Evolutionary conservation across 164 flowering plant species (phyloP).

Genomic region (Stephania yunnanensis): DNA sequence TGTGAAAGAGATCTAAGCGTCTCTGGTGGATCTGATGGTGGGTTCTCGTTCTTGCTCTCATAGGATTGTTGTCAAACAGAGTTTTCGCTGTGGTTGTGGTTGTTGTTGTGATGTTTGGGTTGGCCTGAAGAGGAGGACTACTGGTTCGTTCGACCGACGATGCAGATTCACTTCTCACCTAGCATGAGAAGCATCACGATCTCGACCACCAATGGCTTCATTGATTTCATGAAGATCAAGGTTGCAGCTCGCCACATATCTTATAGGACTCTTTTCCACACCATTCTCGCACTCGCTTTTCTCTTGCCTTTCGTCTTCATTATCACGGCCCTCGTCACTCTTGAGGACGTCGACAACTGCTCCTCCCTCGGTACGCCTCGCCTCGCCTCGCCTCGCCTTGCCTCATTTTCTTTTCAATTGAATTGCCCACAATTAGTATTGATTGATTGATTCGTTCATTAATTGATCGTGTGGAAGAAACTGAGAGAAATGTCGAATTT

Average conservation of each 20-base stretch:
- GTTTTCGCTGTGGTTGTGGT: slow-evolving; percentile 17
- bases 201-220: slow-evolving; percentile 64
- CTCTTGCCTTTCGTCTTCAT: slow-evolving; percentile 94
- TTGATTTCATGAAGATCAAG: slow-evolving; percentile 99
- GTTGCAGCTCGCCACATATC: slow-evolving; percentile 94
- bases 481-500: neutral
- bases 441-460: too few species aligned
- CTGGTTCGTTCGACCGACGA: slow-evolving; percentile 29
- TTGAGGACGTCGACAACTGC: slow-evolving; percentile 99
- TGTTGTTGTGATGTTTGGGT: neutral
- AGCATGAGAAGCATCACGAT: slow-evolving; percentile 99
- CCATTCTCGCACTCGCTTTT: slow-evolving; percentile 81
- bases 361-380: slow-evolving; percentile 69
- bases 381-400: neutral
- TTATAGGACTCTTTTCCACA: slow-evolving; percentile 81
- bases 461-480: too few species aligned
- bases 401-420: neutral
- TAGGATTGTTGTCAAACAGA: neutral
- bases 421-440: neutral
- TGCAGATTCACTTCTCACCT: slow-evolving; percentile 99
- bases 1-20: neutral
- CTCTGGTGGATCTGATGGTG: neutral
- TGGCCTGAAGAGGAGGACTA: neutral
- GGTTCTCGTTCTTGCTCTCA: neutral
- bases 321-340: slow-evolving; percentile 93